These are phyloP conservation scores for Teunomyces tritomae DNA, from an alignment of 805 yeast genomes.

Conservation along the genomic window DNA sequence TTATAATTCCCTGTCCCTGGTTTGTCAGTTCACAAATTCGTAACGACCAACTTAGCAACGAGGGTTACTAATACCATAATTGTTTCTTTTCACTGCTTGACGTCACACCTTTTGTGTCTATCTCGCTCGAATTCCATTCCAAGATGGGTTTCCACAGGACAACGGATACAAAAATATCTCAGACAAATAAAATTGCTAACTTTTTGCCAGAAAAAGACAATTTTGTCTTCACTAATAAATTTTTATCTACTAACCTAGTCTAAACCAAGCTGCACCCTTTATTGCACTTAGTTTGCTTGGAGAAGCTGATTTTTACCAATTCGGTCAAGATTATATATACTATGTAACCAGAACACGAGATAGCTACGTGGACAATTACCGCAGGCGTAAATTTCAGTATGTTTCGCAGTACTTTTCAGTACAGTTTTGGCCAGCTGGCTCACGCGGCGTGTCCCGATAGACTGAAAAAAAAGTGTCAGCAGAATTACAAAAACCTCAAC, in stretches of 20 bases:
- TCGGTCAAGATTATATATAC: background rate
- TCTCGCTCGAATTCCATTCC: too few species aligned
- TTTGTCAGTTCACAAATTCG: background rate
- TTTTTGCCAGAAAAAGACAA: background rate
- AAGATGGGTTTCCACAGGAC: too few species aligned
- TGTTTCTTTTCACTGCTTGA: background rate
- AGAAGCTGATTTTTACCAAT: background rate
- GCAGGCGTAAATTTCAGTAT: constrained; percentile 1
- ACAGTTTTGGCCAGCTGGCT: background rate
- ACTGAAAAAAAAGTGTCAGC: background rate
- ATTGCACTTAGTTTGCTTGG: background rate
- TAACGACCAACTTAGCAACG: too few species aligned
- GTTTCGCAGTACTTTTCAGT: background rate
- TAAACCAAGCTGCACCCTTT: too few species aligned
- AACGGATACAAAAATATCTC: background rate
- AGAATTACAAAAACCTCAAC: background rate
- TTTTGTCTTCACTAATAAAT: background rate
- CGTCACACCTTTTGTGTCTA: background rate
- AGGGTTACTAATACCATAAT: background rate
- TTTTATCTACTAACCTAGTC: background rate
- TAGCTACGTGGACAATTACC: background rate
- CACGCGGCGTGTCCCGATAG: background rate
- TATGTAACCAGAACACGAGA: background rate
- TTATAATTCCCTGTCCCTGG: background rate
- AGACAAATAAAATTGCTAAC: background rate